Evolutionary conservation across 139 green algal species (phyloP), one percentile per base, ranked within the genome.

Genomic region (Chlamydomonas schloesseri): DNA sequence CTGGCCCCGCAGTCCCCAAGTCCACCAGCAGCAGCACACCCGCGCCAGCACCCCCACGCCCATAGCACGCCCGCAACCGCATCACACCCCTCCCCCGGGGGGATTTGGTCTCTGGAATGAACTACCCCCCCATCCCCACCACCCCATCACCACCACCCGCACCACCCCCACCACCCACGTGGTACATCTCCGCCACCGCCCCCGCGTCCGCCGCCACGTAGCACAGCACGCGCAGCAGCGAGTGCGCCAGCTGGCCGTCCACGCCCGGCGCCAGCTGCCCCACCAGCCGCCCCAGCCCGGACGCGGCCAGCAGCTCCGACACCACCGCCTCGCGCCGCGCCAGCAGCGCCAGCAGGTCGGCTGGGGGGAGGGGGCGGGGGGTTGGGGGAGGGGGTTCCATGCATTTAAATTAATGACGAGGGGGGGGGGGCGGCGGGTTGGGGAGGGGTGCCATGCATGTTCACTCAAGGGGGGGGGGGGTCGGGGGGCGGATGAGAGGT

Each of bases 201-300:
- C 37, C 70, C 13, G 37, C 29, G 47, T 90, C 86, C 36, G 79
- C 73, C 6, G 90, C 88, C 86, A 92, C 83, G 86, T 92, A 89
- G 86, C 87, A 91, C 82, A 93, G 71, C 88, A 93, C 82, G 4
- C 88, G 82, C 88, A 92, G 86, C 78, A 92, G 88, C n/a, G 70
- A 84, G 62, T 89, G 53, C 34, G 73, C 31, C 74, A 88, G 82
- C 72, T 36, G 36, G 6, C 46, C 29, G 67, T 87, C 87, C 2
- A n/a, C 69, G 10, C 81, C 81, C 68, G 55, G 80, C 81, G 58
- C 68, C 83, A 91, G 88, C 74, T 90, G 83, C 47, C 88, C 89
- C 55, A 91, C 74, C 31, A 91, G 50, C 13, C 86, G 78, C 3
- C 91, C 88, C 68, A 91, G 77, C 3, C 82, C 86, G 60, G 87